Evolutionary conservation across 1,139 yeast genomes (phyloP).

Genomic region (Barnettozyma hawaiiensis): DNA sequence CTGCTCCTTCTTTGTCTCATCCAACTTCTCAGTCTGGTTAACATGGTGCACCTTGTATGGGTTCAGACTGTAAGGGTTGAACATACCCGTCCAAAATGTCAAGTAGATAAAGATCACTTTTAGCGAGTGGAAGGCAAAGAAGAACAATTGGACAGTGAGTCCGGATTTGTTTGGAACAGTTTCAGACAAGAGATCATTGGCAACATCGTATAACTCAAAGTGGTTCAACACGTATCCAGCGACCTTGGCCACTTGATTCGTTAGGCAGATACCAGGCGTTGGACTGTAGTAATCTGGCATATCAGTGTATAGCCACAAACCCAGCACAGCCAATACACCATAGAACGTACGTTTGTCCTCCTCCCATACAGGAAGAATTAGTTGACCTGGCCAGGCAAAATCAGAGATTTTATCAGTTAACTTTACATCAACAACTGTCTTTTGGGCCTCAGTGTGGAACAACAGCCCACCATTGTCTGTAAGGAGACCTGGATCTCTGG

Average conservation of each 20-base stretch:
- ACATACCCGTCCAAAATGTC: conserved; percentile 59
- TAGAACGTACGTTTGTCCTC: conserved; percentile 43
- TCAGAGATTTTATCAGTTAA: conserved; percentile 29
- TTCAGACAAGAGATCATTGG: conserved; percentile 45
- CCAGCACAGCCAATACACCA: conserved; percentile 34
- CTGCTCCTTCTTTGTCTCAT: conserved; percentile 40
- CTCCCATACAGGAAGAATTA: conserved; percentile 78
- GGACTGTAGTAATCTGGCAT: conserved; percentile 85
- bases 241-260: conserved; percentile 50
- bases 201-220: conserved; percentile 35
- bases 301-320: conserved; percentile 84
- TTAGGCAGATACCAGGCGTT: conserved; percentile 84
- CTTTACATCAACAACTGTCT: conserved; percentile 24
- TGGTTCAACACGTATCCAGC: conserved; percentile 32
- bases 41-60: conserved; percentile 30
- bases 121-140: conserved; percentile 64
- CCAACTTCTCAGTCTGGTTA: conserved; percentile 23
- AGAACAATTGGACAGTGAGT: conserved; percentile 53
- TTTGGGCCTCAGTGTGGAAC: conserved; percentile 55
- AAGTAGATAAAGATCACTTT: conserved; percentile 55
- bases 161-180: conserved; percentile 34
- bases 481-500: conserved; percentile 77
- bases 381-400: conserved; percentile 84
- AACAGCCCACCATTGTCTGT: conserved; percentile 80
- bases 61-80: conserved; percentile 65